A percentile compares a stretch with the other conserved stretches of the same genome.
Evolutionary conservation across 116 monocot genomes (phyloP).

Genomic region (Iris pallida): DNA sequence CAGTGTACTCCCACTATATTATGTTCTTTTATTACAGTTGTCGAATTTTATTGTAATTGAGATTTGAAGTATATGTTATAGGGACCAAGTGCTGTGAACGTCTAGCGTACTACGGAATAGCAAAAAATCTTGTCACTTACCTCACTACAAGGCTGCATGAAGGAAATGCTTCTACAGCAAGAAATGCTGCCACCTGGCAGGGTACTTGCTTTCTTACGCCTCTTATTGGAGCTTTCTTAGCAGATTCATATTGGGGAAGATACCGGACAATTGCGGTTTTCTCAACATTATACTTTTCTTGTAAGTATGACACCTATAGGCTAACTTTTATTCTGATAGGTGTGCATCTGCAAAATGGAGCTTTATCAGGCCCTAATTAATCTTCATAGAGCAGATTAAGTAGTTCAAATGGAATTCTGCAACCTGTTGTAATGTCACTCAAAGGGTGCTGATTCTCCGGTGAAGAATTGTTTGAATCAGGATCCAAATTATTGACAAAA

Average conservation of each 20-base stretch:
- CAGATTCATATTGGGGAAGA: conserved; percentile 51
- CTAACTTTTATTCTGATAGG: too few relatives aligned
- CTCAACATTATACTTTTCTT: conserved; percentile 31
- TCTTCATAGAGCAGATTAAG: neutral
- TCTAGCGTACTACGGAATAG: conserved; percentile 47
- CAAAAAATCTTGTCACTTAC: conserved; percentile 43
- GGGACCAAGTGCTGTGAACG: conserved; percentile 52
- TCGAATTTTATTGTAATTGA: neutral
- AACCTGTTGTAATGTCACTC: too few relatives aligned
- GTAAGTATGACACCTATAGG: conserved; percentile 12
- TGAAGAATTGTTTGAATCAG: too few relatives aligned
- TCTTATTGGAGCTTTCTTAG: conserved; percentile 39
- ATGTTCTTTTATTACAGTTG: neutral
- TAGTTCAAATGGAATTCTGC: neutral
- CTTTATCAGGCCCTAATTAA: neutral
- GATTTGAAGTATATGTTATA: conserved; percentile 1
- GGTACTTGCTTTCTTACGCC: conserved; percentile 49
- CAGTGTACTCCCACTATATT: neutral
- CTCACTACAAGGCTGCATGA: conserved; percentile 38
- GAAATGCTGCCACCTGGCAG: conserved; percentile 42
- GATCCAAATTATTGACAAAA: too few relatives aligned
- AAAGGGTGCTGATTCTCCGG: too few relatives aligned
- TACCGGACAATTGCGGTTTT: conserved; percentile 42
- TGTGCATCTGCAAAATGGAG: too few relatives aligned
- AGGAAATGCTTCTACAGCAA: conserved; percentile 45